Conservation (phyloP, 2,329 filamentous ascomycete genomes). For the Hymenoscyphus infarciens region DNA sequence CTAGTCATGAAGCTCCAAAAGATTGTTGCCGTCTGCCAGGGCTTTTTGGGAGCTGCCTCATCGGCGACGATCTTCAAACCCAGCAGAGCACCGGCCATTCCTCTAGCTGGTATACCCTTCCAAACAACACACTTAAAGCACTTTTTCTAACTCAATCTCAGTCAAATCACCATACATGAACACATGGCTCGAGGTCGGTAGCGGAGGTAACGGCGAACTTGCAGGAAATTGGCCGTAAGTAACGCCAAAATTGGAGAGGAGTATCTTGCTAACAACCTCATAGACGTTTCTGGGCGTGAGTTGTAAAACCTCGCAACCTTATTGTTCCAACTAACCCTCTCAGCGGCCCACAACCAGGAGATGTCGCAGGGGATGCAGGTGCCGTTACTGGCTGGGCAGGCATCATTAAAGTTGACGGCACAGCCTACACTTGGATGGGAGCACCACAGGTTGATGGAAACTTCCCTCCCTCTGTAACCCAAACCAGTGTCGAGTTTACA, state of each 20-base stretch:
- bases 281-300: constrained; percentile 33
- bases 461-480: constrained; percentile 48
- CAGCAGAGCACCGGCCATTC: constrained; percentile 63
- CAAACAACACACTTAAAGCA: background rate
- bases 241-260: background rate
- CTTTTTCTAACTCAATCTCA: constrained; percentile 3
- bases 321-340: background rate
- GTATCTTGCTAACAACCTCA: constrained; percentile 16
- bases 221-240: constrained; percentile 46
- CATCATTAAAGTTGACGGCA: constrained; percentile 65
- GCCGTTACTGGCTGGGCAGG: constrained; percentile 64
- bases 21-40: background rate
- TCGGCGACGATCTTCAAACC: constrained; percentile 56
- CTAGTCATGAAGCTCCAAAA: background rate
- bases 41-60: background rate
- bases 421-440: constrained; percentile 66
- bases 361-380: constrained; percentile 39
- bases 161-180: constrained; percentile 71
- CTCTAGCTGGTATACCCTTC: constrained; percentile 52
- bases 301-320: background rate
- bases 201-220: constrained; percentile 61
- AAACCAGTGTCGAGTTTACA: constrained; percentile 65
- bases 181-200: constrained; percentile 66
- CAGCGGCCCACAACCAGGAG: constrained; percentile 29
- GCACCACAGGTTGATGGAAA: constrained; percentile 41